These are phyloP conservation scores for Fusarium sp. DNA, from an alignment of 2,329 filamentous ascomycete species.

Conservation along the genomic window DNA sequence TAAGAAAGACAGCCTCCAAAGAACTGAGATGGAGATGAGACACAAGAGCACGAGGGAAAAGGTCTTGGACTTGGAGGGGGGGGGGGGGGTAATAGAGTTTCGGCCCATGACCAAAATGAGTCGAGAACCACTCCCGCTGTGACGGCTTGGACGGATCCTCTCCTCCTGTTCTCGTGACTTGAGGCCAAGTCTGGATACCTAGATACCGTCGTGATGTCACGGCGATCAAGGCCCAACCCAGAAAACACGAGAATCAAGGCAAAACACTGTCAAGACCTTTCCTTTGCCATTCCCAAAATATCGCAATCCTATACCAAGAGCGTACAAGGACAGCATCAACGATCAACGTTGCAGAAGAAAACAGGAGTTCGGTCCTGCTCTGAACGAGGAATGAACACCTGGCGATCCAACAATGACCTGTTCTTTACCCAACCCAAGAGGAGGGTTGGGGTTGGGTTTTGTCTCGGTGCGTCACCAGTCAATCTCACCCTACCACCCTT, in stretches of 20 bases:
- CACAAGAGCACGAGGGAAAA: slow-evolving; percentile 36
- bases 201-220: slow-evolving; percentile 52
- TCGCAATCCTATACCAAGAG: background rate
- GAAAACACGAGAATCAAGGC: slow-evolving; percentile 18
- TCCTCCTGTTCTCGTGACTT: slow-evolving; percentile 30
- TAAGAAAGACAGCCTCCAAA: slow-evolving; percentile 35
- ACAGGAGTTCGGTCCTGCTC: slow-evolving; percentile 3
- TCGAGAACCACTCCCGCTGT: slow-evolving; percentile 26
- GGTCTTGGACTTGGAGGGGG: slow-evolving; percentile 21
- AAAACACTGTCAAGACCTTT: background rate
- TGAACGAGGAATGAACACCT: slow-evolving; percentile 22
- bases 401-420: slow-evolving; percentile 19
- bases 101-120: slow-evolving; percentile 38
- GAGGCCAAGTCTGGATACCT: slow-evolving; percentile 3
- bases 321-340: background rate
- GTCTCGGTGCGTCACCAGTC: slow-evolving; percentile 33
- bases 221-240: slow-evolving; percentile 53
- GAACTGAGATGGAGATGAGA: slow-evolving; percentile 17
- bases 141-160: slow-evolving; percentile 31
- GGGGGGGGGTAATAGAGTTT: slow-evolving; percentile 35
- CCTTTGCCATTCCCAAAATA: background rate
- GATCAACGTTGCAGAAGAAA: slow-evolving; percentile 17
- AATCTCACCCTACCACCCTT: slow-evolving; percentile 35
- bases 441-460: slow-evolving; percentile 15
- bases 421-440: slow-evolving; percentile 4